Conservation (phyloP, 306 rosid species). For the Argentina anserina region DNA sequence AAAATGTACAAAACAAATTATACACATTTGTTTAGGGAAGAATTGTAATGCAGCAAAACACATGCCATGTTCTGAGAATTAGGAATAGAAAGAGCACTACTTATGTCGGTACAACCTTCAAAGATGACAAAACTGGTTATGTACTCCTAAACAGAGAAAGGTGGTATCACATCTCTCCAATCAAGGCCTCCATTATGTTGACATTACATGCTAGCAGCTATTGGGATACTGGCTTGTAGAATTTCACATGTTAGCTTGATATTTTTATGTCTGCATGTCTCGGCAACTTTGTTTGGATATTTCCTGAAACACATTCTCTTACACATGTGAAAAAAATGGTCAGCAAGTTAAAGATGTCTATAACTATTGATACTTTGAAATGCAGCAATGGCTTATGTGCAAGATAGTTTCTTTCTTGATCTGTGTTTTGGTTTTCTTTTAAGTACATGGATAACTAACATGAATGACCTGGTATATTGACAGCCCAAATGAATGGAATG, state of each 20-base stretch:
- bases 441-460: not conserved
- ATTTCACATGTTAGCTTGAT: not conserved
- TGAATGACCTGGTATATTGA: not conserved
- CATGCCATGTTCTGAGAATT: not conserved
- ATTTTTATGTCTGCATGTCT: not conserved
- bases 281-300: not conserved
- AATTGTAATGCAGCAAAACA: not conserved
- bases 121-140: not conserved
- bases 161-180: not conserved
- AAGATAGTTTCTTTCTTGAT: not conserved
- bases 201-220: not conserved
- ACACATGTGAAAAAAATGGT: not conserved
- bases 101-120: conserved; percentile 1
- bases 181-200: not conserved
- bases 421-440: not conserved
- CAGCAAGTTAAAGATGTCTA: not conserved
- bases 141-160: not conserved
- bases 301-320: not conserved
- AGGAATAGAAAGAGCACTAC: not conserved
- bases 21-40: not conserved
- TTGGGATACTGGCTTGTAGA: not conserved
- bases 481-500: conserved; percentile 81
- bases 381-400: not conserved
- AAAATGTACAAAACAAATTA: not conserved
- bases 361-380: not conserved